Conservation (phyloP, 1,284 basidiomycete genomes). For the Tilletia indica region DNA sequence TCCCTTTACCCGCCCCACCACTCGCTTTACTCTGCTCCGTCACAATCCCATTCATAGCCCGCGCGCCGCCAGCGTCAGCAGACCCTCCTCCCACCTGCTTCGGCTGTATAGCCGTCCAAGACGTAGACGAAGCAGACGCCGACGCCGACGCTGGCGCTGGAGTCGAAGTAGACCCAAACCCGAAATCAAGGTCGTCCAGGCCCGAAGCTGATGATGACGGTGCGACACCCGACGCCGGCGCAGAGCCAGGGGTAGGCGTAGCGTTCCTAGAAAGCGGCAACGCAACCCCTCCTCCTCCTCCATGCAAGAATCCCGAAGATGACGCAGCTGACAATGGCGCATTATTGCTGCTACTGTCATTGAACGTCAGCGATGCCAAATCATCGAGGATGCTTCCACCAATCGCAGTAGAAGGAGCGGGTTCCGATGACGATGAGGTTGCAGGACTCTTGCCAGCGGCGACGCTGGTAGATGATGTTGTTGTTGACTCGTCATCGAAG, state of each 20-base stretch:
- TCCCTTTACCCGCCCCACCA: conserved; percentile 16
- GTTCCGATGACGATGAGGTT: neutral
- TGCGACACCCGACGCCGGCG: neutral
- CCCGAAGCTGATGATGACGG: neutral
- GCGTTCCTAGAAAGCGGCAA: neutral
- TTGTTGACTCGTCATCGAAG: conserved; percentile 34
- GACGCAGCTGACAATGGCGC: neutral
- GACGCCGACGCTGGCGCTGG: neutral
- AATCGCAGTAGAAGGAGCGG: conserved; percentile 20
- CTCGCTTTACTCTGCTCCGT: conserved; percentile 18
- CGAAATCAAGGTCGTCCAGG: conserved; percentile 11
- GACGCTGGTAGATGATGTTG: neutral
- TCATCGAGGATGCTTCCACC: conserved; percentile 35
- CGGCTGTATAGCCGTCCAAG: neutral
- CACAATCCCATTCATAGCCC: conserved; percentile 2
- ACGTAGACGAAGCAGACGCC: neutral
- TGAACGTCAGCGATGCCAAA: conserved; percentile 48
- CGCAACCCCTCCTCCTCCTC: neutral
- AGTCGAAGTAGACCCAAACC: neutral
- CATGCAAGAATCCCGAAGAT: neutral
- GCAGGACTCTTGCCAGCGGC: neutral
- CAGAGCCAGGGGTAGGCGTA: neutral
- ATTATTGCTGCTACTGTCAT: conserved; percentile 23
- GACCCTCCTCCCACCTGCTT: neutral
- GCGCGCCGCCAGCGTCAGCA: neutral